Conservation (phyloP, 2,329 filamentous ascomycete genomes). For the Penicillium sp. region DNA sequence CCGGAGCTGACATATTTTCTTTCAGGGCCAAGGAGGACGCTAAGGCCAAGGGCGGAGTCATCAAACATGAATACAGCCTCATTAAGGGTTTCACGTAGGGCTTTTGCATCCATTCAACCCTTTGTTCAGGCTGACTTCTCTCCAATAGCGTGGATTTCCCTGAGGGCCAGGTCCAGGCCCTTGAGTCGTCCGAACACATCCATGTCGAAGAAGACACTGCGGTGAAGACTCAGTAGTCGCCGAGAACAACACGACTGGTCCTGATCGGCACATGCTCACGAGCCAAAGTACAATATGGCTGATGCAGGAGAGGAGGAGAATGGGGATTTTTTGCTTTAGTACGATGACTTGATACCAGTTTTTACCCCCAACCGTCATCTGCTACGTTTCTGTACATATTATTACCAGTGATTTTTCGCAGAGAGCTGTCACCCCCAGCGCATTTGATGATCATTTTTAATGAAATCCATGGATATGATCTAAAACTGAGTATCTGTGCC, state of each 20-base stretch:
- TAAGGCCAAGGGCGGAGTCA: constrained; percentile 71
- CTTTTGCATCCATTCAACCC: background rate
- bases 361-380: constrained; percentile 10
- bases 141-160: constrained; percentile 65
- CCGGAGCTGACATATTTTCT: constrained; percentile 9
- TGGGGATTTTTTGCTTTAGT: constrained; percentile 14
- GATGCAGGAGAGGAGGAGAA: background rate
- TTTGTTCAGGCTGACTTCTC: constrained; percentile 1
- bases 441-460: background rate
- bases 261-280: background rate
- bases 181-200: constrained; percentile 67
- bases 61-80: constrained; percentile 75
- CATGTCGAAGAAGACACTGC: constrained; percentile 71
- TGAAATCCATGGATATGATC: background rate
- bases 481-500: background rate
- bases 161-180: constrained; percentile 59
- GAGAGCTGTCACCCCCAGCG: background rate
- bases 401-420: background rate
- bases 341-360: constrained; percentile 19
- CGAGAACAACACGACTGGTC: background rate
- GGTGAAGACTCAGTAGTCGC: constrained; percentile 65
- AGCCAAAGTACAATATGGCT: background rate
- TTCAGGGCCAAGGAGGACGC: constrained; percentile 71
- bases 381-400: constrained; percentile 12
- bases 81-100: constrained; percentile 93